Base-by-base conservation (phyloP, 2,329 filamentous ascomycete genomes). In the Penicillium frequentans region DNA sequence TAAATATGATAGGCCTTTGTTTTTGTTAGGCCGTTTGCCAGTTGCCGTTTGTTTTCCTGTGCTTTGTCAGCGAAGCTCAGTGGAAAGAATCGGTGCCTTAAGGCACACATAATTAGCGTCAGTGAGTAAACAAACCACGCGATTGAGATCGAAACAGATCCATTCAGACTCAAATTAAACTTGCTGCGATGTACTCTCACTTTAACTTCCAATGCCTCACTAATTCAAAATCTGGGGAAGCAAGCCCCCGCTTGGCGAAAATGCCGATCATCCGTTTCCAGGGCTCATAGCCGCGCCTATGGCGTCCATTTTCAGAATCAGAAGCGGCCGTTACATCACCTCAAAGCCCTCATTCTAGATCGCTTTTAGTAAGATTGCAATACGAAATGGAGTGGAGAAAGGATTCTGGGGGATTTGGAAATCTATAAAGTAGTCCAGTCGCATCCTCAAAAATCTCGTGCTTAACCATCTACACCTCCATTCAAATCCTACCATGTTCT, bases 271-370 rank as follows among this genome's bases (percentile, higher is more conserved):
- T 24, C 56, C 48, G n/a, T 53, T 56, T 57, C 27, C 27, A 57
- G 59, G 37, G 46, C 27, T 6, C 51, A 27, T 29, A 61, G 52
- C 56, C 56, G 59, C 59, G 59, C 49, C 29, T 61, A 59, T 24
- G 16, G 3, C 29, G 19, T n/a, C 59, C 56, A 9, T 52, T 54
- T 59, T n/a, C n/a, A 54, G 54, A 19, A 49, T 33, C 14, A 10
- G 19, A 48, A 42, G 49, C 37, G 42, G 26, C 16, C 16, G 43
- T 61, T 56, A 56, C 59, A 56, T 56, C 54, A 56, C 56, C 10
- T 47, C 39, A 49, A 52, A 35, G 27, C 43, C 46, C 42, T 58
- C 56, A 52, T 31, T 49, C 56, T 43, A 47, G 23, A 24, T 46
- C 27, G 16, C 4, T 42, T 61, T 39, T 13, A 48, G 50, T 19